Conservation (phyloP, 2,329 filamentous ascomycete genomes). For the Aphanocladium album region DNA sequence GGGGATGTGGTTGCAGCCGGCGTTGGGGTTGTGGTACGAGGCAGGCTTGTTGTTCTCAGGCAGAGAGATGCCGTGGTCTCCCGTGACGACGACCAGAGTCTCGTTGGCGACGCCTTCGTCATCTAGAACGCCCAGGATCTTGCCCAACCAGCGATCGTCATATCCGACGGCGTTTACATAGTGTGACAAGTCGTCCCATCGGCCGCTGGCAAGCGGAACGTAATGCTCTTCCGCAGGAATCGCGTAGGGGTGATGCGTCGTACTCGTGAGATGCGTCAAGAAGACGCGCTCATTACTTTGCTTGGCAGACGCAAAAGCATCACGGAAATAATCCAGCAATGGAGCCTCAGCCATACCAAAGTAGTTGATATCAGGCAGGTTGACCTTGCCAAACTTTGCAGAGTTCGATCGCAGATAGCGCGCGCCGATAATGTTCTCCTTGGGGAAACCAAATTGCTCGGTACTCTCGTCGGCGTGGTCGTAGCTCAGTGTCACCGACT, state of each 20-base stretch:
- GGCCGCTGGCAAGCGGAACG: conserved; percentile 21
- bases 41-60: conserved; percentile 26
- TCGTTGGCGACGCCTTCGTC: conserved; percentile 29
- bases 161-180: conserved; percentile 31
- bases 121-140: conserved; percentile 26
- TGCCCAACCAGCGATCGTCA: conserved; percentile 29
- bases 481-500: conserved; percentile 29
- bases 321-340: conserved; percentile 28
- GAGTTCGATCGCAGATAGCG: conserved; percentile 24
- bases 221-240: conserved; percentile 25
- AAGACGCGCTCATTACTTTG: conserved; percentile 28
- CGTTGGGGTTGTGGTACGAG: conserved; percentile 29
- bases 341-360: conserved; percentile 29
- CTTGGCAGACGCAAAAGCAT: conserved; percentile 25
- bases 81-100: conserved; percentile 27
- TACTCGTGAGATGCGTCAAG: conserved; percentile 32
- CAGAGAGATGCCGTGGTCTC: conserved; percentile 29
- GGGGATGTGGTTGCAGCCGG: conserved; percentile 29
- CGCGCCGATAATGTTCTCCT: conserved; percentile 22
- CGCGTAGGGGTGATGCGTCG: conserved; percentile 29
- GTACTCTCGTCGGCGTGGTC: conserved; percentile 30
- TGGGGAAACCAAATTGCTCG: conserved; percentile 26
- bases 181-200: conserved; percentile 21
- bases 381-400: conserved; percentile 26
- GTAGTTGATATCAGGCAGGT: conserved; percentile 29